These are phyloP conservation scores for Arachis monticola DNA, from an alignment of 331 rosid genomes.

Conservation along the genomic window DNA sequence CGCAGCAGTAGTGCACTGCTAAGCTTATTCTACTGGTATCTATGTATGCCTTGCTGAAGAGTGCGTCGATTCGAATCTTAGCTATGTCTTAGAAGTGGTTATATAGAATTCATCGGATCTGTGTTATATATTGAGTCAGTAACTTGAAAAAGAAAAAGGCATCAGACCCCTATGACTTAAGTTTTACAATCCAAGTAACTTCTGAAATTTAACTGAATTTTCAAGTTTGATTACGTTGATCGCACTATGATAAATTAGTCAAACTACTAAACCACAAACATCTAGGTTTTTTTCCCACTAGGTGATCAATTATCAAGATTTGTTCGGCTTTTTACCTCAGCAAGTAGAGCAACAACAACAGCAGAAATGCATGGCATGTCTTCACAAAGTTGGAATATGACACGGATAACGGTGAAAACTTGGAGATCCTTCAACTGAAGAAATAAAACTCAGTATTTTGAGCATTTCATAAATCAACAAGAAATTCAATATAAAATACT, in stretches of 20 bases:
- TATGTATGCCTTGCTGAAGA: too few relatives aligned
- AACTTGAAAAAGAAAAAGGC: too few relatives aligned
- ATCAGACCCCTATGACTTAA: too few relatives aligned
- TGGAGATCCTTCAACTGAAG: constrained; percentile 96
- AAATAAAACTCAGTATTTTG: constrained; percentile 28
- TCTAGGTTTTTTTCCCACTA: constrained; percentile 7
- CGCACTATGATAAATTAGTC: constrained; percentile 15
- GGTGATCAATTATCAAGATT: constrained; percentile 4
- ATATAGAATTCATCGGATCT: too few relatives aligned
- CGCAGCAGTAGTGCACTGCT: too few relatives aligned
- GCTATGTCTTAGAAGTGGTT: too few relatives aligned
- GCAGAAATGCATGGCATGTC: constrained; percentile 99
- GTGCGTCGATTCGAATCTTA: too few relatives aligned
- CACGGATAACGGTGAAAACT: constrained; percentile 85
- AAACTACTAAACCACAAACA: constrained; percentile 2
- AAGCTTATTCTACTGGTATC: too few relatives aligned
- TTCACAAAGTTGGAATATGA: constrained; percentile 94
- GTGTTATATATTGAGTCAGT: too few relatives aligned
- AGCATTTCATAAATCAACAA: constrained; percentile 21
- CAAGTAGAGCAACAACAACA: constrained; percentile 94
- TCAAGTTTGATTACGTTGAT: not conserved
- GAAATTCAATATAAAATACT: constrained; percentile 23
- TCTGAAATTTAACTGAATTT: too few relatives aligned
- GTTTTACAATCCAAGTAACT: too few relatives aligned
- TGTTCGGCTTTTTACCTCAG: constrained; percentile 63